A percentile compares a stretch with the other conserved stretches of the same genome.
Evolutionary conservation across 2,329 filamentous ascomycete species (phyloP).

Genomic region (Bipolaris zeicola): DNA sequence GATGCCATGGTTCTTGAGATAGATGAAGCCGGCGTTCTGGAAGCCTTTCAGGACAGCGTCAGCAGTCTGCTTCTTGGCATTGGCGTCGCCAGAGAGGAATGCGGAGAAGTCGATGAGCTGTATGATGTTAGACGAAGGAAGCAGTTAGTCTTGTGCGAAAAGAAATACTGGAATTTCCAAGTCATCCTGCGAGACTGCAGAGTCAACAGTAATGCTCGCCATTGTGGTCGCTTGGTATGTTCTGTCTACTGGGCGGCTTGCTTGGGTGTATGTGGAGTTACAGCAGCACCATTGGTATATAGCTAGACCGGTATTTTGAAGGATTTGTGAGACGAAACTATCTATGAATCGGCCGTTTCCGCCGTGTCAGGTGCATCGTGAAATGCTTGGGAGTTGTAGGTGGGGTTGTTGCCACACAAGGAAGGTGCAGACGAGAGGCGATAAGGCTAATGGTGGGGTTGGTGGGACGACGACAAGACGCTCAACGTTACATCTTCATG

Average conservation of each 20-base stretch:
- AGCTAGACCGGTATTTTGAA: not conserved
- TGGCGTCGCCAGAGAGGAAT: conserved; percentile 68
- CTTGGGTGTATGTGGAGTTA: not conserved
- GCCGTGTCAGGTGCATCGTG: conserved; percentile 20
- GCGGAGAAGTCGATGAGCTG: conserved; percentile 79
- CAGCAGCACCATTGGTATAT: not conserved
- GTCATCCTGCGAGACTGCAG: conserved; percentile 48
- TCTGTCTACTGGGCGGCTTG: not conserved
- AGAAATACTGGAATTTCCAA: conserved; percentile 46
- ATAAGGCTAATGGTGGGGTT: conserved; percentile 31
- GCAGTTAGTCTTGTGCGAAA: not conserved
- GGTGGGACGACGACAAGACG: conserved; percentile 10
- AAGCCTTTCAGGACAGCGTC: conserved; percentile 78
- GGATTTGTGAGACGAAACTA: conserved; percentile 8
- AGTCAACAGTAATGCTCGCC: conserved; percentile 35
- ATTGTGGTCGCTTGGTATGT: conserved; percentile 14
- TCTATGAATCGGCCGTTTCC: conserved; percentile 27
- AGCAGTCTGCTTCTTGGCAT: conserved; percentile 69
- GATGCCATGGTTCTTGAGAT: conserved; percentile 81
- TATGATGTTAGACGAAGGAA: not conserved
- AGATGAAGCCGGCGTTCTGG: conserved; percentile 86
- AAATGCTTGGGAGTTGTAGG: conserved; percentile 16
- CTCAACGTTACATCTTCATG: conserved; percentile 16
- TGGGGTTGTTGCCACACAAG: conserved; percentile 23
- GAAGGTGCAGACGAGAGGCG: conserved; percentile 37